These are phyloP conservation scores for Perkinsus marinus DNA, from an alignment of 169 alveolate species.

Conservation along the genomic window DNA sequence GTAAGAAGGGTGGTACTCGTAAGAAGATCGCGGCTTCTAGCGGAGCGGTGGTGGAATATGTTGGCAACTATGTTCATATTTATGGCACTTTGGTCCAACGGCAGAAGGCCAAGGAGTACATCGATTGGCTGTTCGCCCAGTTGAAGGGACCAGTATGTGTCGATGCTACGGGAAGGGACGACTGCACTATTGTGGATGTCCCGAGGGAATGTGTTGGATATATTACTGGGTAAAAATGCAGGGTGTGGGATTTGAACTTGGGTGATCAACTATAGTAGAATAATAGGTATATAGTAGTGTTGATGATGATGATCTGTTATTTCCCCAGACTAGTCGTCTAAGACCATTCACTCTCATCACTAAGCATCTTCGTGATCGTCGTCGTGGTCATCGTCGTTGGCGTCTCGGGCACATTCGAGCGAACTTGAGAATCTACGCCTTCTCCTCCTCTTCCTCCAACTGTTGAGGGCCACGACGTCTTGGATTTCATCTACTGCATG, in stretches of 20 bases:
- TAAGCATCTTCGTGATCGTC: neutral
- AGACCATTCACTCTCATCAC: neutral
- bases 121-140: conserved; percentile 24
- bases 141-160: conserved; percentile 7
- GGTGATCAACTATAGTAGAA: neutral
- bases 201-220: neutral
- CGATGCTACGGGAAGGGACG: conserved; percentile 1
- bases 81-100: conserved; percentile 12
- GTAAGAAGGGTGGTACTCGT: conserved; percentile 41
- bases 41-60: conserved; percentile 41
- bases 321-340: neutral
- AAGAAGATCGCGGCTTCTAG: conserved; percentile 37
- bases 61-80: conserved; percentile 15
- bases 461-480: too few species aligned
- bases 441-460: too few species aligned
- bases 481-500: too few species aligned
- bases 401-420: too few species aligned
- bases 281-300: neutral
- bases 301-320: neutral
- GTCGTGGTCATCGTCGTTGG: too few species aligned
- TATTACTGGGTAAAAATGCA: neutral
- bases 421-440: too few species aligned
- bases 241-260: neutral
- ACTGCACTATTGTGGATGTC: conserved; percentile 6
- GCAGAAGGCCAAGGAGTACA: conserved; percentile 16